Percentiles rank a stretch among this genome's conserved stretches.
phyloP scores from a whole-genome alignment of 2,329 filamentous ascomycete species.

The Aureobasidium sp. region DNA sequence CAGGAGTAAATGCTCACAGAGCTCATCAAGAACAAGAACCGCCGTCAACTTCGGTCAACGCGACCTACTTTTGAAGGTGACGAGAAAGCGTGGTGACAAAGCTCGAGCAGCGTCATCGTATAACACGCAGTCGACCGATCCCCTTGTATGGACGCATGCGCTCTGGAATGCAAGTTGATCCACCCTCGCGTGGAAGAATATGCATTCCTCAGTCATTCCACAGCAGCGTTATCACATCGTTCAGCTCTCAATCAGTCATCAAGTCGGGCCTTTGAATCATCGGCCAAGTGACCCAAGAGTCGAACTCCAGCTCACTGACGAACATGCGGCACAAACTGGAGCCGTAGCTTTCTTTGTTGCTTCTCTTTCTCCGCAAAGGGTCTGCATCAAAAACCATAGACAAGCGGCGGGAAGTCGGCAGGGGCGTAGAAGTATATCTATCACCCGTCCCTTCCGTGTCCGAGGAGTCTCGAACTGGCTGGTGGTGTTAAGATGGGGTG shows the following conservation, averaged over 20 bases:
- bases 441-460: constrained; percentile 8
- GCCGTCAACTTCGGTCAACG: not conserved
- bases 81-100: too few species aligned
- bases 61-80: too few species aligned
- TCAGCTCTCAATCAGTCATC: not conserved
- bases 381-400: constrained; percentile 7
- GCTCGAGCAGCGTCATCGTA: not conserved
- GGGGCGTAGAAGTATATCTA: constrained; percentile 1
- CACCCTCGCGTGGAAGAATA: not conserved
- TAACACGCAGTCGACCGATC: not conserved
- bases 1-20: not conserved
- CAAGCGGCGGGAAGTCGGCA: constrained; percentile 9
- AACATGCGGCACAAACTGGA: constrained; percentile 9
- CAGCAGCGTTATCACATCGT: not conserved
- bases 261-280: not conserved
- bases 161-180: not conserved
- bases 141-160: too few species aligned
- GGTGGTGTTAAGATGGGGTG: constrained; percentile 1
- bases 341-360: not conserved
- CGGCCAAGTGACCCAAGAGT: not conserved
- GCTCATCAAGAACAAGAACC: not conserved
- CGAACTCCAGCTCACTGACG: constrained; percentile 3
- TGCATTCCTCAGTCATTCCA: not conserved
- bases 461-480: constrained; percentile 1
- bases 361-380: not conserved